Conservation (phyloP, 2,329 filamentous ascomycete species). For the Oidium heveae region DNA sequence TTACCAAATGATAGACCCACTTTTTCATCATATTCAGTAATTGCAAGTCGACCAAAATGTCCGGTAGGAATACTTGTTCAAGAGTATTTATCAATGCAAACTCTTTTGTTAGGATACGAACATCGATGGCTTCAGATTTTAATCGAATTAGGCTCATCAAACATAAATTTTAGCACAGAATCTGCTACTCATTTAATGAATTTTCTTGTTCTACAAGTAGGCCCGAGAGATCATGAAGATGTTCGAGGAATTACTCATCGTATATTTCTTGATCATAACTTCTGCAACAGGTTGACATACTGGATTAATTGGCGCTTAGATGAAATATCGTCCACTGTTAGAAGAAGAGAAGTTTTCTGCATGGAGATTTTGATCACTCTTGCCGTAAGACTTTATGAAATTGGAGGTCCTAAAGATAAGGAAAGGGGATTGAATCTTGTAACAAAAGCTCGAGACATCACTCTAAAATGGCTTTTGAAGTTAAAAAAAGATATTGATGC, state of each 20-base stretch:
- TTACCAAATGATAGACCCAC: conserved; percentile 6
- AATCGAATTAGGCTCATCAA: conserved; percentile 23
- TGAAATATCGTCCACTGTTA: conserved; percentile 18
- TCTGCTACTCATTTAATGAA: conserved; percentile 23
- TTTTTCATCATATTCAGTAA: conserved; percentile 17
- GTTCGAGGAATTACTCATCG: conserved; percentile 21
- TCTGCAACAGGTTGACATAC: conserved; percentile 22
- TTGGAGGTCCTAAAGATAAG: conserved; percentile 3
- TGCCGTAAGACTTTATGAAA: conserved; percentile 17
- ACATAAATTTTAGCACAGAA: conserved; percentile 32
- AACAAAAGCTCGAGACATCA: conserved; percentile 17
- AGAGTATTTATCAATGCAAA: conserved; percentile 22
- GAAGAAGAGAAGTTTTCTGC: conserved; percentile 30
- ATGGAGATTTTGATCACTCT: conserved; percentile 33
- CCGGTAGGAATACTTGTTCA: conserved; percentile 19
- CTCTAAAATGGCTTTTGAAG: conserved; percentile 22
- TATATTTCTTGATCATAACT: conserved; percentile 22
- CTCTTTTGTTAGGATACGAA: conserved; percentile 17
- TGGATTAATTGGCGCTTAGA: conserved; percentile 21
- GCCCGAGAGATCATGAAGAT: conserved; percentile 17
- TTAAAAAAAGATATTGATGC: conserved; percentile 17
- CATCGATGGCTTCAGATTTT: conserved; percentile 23
- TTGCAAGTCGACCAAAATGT: conserved; percentile 21
- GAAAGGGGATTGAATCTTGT: conserved; percentile 14
- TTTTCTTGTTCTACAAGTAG: conserved; percentile 28